These are phyloP conservation scores for Leptomonas seymouri DNA, from an alignment of 208 protist genomes.

Conservation along the genomic window DNA sequence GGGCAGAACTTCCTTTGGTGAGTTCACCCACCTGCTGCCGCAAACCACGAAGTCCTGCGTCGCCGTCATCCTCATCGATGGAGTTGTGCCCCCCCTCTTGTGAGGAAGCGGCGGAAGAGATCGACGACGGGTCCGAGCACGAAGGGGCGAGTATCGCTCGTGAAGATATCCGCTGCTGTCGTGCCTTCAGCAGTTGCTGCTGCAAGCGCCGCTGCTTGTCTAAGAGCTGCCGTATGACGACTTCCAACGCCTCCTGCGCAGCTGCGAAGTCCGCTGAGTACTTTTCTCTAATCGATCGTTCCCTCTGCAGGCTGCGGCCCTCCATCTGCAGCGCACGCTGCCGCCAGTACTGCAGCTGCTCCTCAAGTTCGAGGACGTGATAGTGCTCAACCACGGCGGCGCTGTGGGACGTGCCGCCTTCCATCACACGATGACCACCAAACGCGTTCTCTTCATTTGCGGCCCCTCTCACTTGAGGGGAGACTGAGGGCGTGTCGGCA, in stretches of 20 bases:
- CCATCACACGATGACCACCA: no score
- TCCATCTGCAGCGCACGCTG: constrained; percentile 24
- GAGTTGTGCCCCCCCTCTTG: background rate
- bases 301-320: constrained; percentile 7
- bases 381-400: constrained; percentile 21
- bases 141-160: no score
- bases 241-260: constrained; percentile 21
- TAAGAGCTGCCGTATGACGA: constrained; percentile 17
- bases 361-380: constrained; percentile 31
- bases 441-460: no score
- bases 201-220: constrained; percentile 17
- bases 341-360: constrained; percentile 36
- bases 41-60: background rate
- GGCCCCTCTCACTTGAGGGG: no score
- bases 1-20: background rate
- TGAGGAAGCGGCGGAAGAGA: background rate
- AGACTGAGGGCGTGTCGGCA: background rate
- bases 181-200: background rate
- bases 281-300: constrained; percentile 14
- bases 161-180: background rate
- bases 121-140: no score
- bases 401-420: background rate
- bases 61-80: background rate
- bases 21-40: background rate
- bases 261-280: constrained; percentile 21